Evolutionary conservation across 306 rosid genomes (phyloP), one percentile per base, ranked within the genome.

Genomic region (Citrullus mucosospermus): DNA sequence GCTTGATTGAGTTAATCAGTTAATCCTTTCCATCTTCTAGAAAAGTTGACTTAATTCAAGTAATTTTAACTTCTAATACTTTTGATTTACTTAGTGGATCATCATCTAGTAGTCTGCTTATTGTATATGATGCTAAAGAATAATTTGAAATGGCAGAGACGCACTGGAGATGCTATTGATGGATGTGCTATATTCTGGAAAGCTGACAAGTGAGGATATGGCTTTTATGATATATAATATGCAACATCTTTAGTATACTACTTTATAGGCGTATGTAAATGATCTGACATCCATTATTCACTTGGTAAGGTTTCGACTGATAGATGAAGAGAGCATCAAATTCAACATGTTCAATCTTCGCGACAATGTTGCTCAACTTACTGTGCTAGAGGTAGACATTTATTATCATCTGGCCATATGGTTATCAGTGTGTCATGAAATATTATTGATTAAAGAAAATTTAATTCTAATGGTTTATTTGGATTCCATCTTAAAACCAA

Each of bases 131-230:
- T 28, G 16, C 25, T 51, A 51, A 73, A 51, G 30, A 78, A 62
- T 56, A 51, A 80, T 54, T 82, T 82, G 55, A 17, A 39, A 75
- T 76, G 84, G 74, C 76, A 93, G 97, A 93, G 96, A 82, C 97
- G 98, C 85, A 93, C 96, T 6, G 98, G 97, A 78, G 90, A 81
- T 80, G 16, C 82, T 18, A 76, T 83, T 67, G 98, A 93, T 60
- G 98, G 97, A 46, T 93, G 98, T 76, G 93, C 98, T 36, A 86
- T 83, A 86, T 91, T 90, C 79, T 91, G 97, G 98, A 93, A 93
- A 86, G 83, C 90, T 80, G 85, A 91, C 82, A 89, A 83, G 97
- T 93, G 85, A 84, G 83, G 36, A 57, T 36, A 30, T 16, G 41
- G 62, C 69, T 78, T 77, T 72, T 22, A 38, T 14, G 51, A 9